Evolutionary conservation across 179 eudicot species (phyloP).

Genomic region (Corrigiola litoralis): DNA sequence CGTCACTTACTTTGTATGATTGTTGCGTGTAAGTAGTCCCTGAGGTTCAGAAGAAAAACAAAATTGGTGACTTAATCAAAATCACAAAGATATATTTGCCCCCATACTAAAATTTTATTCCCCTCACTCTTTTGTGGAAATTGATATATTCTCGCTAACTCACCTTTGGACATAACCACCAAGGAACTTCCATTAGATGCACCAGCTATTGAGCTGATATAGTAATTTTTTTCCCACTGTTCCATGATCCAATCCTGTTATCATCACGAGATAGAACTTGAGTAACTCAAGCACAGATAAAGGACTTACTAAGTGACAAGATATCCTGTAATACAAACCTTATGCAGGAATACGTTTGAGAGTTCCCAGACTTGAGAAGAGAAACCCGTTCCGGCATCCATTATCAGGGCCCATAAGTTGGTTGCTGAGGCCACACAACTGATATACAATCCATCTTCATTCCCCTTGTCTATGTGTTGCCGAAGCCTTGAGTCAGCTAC

Average conservation of each 20-base stretch:
- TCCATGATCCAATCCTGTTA: constrained; percentile 89
- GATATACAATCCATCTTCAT: constrained; percentile 63
- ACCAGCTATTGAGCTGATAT: constrained; percentile 84
- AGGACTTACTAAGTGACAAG: not conserved
- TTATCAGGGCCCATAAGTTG: constrained; percentile 75
- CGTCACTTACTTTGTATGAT: constrained; percentile 78
- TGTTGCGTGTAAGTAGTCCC: constrained; percentile 76
- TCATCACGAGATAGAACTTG: not conserved
- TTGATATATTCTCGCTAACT: not conserved
- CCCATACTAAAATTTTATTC: not conserved
- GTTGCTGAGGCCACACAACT: constrained; percentile 74
- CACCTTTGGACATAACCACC: constrained; percentile 89
- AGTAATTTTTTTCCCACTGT: constrained; percentile 84
- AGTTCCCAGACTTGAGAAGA: constrained; percentile 66
- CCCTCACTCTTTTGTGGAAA: not conserved
- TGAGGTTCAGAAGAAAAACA: constrained; percentile 11
- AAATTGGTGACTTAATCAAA: not conserved
- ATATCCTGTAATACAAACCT: constrained; percentile 38
- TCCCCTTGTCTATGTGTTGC: constrained; percentile 77
- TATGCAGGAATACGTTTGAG: constrained; percentile 66
- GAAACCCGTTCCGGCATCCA: constrained; percentile 90
- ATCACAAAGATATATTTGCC: not conserved
- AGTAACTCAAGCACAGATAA: constrained; percentile 3
- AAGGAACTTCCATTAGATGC: constrained; percentile 71
- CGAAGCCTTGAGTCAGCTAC: constrained; percentile 69